Percentiles rank a stretch among this genome's conserved stretches.
Conservation (phyloP, 176 grass and related monocot genomes). For the Themeda triandra region DNA sequence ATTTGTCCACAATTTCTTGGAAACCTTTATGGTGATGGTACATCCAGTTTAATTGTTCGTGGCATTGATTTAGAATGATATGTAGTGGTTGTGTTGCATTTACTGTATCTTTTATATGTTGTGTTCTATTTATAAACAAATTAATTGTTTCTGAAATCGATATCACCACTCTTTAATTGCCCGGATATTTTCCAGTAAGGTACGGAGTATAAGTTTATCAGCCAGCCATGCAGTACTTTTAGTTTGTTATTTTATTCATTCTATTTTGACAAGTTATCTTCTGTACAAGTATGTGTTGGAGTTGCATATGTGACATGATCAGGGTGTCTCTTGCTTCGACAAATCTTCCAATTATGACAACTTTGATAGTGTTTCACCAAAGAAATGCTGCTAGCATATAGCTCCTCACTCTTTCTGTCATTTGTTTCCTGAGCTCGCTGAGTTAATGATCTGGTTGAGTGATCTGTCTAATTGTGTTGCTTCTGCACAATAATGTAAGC, state of each 20-base stretch:
- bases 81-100: slow-evolving; percentile 12
- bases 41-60: slow-evolving; percentile 1
- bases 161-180: not conserved
- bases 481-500: not conserved
- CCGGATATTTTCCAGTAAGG: not conserved
- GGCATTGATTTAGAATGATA: slow-evolving; percentile 19
- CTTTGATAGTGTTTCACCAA: slow-evolving; percentile 10
- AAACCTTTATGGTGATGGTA: slow-evolving; percentile 8
- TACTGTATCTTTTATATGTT: not conserved
- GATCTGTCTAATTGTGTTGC: not conserved
- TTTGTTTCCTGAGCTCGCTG: not conserved
- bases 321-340: not conserved
- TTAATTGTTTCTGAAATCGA: not conserved
- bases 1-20: slow-evolving; percentile 15
- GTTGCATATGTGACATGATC: slow-evolving; percentile 4
- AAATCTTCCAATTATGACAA: not conserved
- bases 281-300: not conserved
- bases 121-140: not conserved
- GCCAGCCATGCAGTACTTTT: not conserved
- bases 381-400: not conserved
- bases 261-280: not conserved
- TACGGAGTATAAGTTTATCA: not conserved
- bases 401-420: not conserved
- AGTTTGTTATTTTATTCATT: not conserved
- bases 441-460: slow-evolving; percentile 5